Evolutionary conservation across 768 basidiomycete species (phyloP).

Genomic region (Lactarius sanguifluus): DNA sequence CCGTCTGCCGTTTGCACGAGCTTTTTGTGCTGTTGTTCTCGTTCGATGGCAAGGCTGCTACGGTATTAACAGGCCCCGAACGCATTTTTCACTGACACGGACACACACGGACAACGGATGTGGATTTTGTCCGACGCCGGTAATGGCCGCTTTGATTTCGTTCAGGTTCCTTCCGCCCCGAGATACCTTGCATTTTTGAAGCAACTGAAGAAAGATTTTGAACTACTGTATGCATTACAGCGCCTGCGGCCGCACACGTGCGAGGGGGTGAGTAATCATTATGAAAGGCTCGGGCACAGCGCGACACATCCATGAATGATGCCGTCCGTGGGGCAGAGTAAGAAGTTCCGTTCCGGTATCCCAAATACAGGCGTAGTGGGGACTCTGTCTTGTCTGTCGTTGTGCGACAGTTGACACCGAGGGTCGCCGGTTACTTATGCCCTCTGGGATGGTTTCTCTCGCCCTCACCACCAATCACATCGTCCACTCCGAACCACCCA

Average conservation of each 20-base stretch:
- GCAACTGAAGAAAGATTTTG: not conserved
- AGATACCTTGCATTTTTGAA: not conserved
- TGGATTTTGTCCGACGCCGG: not conserved
- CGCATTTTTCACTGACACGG: not conserved
- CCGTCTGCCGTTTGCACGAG: not conserved
- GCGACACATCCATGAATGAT: not conserved
- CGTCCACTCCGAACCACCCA: not conserved
- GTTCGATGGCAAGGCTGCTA: not conserved
- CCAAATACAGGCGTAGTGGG: not conserved
- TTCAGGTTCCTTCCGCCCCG: not conserved
- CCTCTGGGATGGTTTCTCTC: not conserved
- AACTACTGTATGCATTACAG: not conserved
- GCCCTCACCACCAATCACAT: not conserved
- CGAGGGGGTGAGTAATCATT: not conserved
- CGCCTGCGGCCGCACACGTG: not conserved
- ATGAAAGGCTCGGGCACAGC: not conserved
- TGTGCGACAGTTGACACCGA: not conserved
- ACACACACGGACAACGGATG: not conserved
- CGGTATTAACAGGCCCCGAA: not conserved
- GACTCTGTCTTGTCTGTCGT: not conserved
- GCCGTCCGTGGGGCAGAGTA: not conserved
- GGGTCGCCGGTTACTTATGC: conserved; percentile 2
- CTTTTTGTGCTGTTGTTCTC: not conserved
- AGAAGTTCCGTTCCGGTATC: not conserved
- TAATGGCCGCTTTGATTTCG: not conserved